Evolutionary conservation across 78 protist genomes (phyloP).

Genomic region (Emiliania huxleyi): DNA sequence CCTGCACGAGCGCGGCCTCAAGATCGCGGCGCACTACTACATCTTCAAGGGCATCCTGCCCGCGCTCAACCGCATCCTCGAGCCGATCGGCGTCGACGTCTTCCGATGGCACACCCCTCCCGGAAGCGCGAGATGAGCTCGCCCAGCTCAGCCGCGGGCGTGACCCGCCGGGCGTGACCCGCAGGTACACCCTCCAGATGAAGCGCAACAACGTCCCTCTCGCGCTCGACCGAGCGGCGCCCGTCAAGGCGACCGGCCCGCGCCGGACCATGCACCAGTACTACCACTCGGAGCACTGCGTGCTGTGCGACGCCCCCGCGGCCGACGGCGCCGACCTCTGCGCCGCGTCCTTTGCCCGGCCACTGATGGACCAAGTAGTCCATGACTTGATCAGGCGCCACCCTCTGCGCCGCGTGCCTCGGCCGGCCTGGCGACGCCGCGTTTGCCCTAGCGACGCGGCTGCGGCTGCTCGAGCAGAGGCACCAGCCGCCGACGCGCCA

Average conservation of each 20-base stretch:
- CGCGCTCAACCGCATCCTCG: constrained; percentile 70
- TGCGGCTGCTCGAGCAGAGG: neutral
- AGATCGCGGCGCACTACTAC: constrained; percentile 66
- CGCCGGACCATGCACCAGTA: no score
- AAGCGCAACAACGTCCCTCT: no score
- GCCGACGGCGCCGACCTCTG: no score
- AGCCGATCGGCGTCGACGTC: constrained; percentile 70
- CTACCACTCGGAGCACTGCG: neutral
- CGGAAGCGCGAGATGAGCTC: neutral
- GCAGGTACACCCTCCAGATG: no score
- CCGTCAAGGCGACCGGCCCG: no score
- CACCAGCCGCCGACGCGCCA: no score
- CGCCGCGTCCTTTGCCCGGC: no score
- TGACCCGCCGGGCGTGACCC: no score
- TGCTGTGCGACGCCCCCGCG: neutral
- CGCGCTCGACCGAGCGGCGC: neutral
- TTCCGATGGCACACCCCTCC: constrained; percentile 12
- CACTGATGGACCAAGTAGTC: no score
- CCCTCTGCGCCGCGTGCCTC: no score
- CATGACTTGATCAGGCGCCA: no score
- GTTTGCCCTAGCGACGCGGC: neutral
- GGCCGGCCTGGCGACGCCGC: no score
- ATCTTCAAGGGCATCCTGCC: constrained; percentile 84
- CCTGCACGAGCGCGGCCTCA: neutral
- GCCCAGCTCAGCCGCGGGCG: neutral